Percentiles rank a stretch among this genome's conserved stretches.
Conservation (phyloP, 768 basidiomycete genomes). For the Leccinum boreale region DNA sequence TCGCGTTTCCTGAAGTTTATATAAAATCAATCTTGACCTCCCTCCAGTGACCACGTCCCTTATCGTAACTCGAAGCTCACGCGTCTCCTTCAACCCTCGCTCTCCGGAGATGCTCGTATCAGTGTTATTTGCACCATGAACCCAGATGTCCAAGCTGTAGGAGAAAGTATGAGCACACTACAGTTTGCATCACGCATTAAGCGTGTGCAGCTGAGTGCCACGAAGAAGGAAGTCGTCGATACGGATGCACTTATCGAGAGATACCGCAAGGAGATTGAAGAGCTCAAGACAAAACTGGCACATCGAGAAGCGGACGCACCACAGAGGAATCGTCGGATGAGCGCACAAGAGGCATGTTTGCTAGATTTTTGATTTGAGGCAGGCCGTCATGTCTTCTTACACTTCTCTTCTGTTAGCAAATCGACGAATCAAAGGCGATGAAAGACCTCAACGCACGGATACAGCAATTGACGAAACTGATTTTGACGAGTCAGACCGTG, state of each 20-base stretch:
- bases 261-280: conserved; percentile 93
- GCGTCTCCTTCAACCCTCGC: conserved; percentile 88
- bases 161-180: conserved; percentile 85
- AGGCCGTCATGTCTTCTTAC: not conserved
- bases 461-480: conserved; percentile 79
- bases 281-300: conserved; percentile 68
- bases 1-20: not conserved
- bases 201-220: conserved; percentile 81
- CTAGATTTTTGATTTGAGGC: not conserved
- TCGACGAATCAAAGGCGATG: conserved; percentile 83
- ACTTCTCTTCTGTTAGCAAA: conserved; percentile 48
- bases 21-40: not conserved
- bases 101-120: conserved; percentile 93
- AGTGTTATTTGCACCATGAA: conserved; percentile 96
- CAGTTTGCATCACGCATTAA: conserved; percentile 91
- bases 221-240: conserved; percentile 92
- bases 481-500: conserved; percentile 81
- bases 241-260: conserved; percentile 92
- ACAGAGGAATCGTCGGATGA: conserved; percentile 32
- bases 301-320: conserved; percentile 68
- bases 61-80: conserved; percentile 96
- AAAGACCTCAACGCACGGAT: conserved; percentile 77
- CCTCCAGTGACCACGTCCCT: conserved; percentile 77
- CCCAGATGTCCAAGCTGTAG: conserved; percentile 72
- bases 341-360: conserved; percentile 39